phyloP scores from a whole-genome alignment of 139 green algal species.

The Raphidocelis subcapitata region DNA sequence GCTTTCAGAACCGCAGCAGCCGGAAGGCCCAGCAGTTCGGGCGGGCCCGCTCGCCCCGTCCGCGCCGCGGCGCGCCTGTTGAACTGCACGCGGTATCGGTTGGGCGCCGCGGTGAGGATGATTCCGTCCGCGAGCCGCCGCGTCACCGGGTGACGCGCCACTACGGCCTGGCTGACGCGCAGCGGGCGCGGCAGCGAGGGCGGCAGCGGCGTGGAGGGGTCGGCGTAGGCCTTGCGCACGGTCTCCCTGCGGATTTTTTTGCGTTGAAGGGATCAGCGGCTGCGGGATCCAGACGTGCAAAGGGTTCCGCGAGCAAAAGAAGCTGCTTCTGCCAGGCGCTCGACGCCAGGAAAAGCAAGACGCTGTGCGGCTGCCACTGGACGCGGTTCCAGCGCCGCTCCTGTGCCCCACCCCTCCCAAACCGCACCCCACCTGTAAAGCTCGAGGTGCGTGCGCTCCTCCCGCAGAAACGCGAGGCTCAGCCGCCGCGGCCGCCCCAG shows the following conservation, averaged over 20 bases:
- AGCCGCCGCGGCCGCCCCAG: slow-evolving; percentile 66
- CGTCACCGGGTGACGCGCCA: slow-evolving; percentile 79
- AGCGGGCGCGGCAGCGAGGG: slow-evolving; percentile 63
- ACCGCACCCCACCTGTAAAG: slow-evolving; percentile 46
- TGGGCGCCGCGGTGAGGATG: slow-evolving; percentile 78
- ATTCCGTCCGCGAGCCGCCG: slow-evolving; percentile 77
- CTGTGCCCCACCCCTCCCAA: neutral
- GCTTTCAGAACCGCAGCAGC: neutral
- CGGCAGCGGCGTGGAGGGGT: slow-evolving; percentile 35
- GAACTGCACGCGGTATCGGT: slow-evolving; percentile 63
- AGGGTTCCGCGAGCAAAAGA: neutral
- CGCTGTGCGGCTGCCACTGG: no score
- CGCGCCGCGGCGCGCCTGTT: slow-evolving; percentile 6
- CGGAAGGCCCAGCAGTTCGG: neutral
- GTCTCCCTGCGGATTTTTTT: slow-evolving; percentile 40
- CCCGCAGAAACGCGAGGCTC: slow-evolving; percentile 64
- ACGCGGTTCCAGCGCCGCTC: neutral
- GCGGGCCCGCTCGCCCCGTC: neutral
- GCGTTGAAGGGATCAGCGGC: no score
- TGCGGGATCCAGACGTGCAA: neutral
- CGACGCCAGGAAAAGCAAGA: neutral
- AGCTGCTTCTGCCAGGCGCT: neutral
- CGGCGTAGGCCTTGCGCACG: slow-evolving; percentile 34
- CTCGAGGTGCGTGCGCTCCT: slow-evolving; percentile 63
- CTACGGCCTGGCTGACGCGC: slow-evolving; percentile 79